Conservation (phyloP, 2,329 filamentous ascomycete species). For the Paraphoma chrysanthemicola region DNA sequence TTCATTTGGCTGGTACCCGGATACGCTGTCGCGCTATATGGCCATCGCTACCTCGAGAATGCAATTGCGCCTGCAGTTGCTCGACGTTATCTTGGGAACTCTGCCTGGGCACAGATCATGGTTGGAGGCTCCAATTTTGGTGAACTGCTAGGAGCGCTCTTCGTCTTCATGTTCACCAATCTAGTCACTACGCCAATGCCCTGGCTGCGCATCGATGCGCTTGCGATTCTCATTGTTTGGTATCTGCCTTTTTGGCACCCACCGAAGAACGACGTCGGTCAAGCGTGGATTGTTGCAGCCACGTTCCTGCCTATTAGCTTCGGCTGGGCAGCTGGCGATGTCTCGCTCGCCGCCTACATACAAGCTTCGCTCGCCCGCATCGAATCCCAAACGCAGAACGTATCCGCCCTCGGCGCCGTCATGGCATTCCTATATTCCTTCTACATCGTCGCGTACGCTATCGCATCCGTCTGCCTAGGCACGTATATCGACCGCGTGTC, state of each 20-base stretch:
- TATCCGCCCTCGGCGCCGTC: constrained; percentile 58
- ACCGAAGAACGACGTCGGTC: constrained; percentile 46
- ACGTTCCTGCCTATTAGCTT: constrained; percentile 55
- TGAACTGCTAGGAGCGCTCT: constrained; percentile 57
- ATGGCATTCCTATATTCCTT: constrained; percentile 61
- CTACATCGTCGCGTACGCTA: constrained; percentile 58
- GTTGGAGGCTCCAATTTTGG: constrained; percentile 60
- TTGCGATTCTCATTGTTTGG: constrained; percentile 58
- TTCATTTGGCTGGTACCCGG: constrained; percentile 60
- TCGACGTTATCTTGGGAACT: constrained; percentile 56
- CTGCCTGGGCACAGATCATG: constrained; percentile 59
- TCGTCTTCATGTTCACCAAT: constrained; percentile 59
- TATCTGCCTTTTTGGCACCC: constrained; percentile 58
- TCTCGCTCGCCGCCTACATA: constrained; percentile 60
- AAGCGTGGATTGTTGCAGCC: constrained; percentile 57
- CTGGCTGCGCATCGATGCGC: constrained; percentile 58
- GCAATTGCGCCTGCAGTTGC: constrained; percentile 56
- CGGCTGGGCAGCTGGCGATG: constrained; percentile 61
- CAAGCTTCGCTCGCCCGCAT: constrained; percentile 57
- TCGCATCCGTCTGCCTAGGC: constrained; percentile 54
- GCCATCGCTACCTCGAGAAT: constrained; percentile 60
- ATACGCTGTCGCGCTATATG: constrained; percentile 59
- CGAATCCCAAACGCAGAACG: constrained; percentile 53
- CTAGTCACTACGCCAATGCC: constrained; percentile 58
- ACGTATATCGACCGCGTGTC: constrained; percentile 55